Conservation (phyloP, 148 eudicot species). For the Dianthus caryophyllus region DNA sequence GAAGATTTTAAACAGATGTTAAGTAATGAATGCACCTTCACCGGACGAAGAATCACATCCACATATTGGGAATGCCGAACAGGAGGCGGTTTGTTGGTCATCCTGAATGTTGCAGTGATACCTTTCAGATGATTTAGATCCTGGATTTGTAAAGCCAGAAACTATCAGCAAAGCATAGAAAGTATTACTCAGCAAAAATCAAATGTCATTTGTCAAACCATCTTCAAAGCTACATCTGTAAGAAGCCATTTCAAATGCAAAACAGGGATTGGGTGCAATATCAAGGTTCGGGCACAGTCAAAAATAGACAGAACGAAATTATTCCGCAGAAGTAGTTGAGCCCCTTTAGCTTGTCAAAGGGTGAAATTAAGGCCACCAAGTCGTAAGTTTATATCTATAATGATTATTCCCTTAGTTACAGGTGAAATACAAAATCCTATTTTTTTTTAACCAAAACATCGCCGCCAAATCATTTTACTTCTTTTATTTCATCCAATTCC, state of each 20-base stretch:
- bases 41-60: slow-evolving; percentile 62
- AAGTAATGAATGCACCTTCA: slow-evolving; percentile 48
- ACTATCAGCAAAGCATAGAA: slow-evolving; percentile 10
- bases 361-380: no score
- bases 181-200: neutral
- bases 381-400: no score
- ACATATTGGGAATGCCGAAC: slow-evolving; percentile 84
- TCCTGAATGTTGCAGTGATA: slow-evolving; percentile 81
- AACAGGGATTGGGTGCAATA: neutral
- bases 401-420: no score
- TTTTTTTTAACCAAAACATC: no score
- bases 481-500: no score
- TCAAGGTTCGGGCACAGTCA: neutral
- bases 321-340: neutral
- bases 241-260: neutral
- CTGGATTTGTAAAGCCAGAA: slow-evolving; percentile 33
- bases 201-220: neutral
- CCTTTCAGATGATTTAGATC: slow-evolving; percentile 87
- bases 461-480: no score
- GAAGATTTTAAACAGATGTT: neutral
- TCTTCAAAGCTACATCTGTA: neutral
- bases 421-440: no score
- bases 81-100: slow-evolving; percentile 94
- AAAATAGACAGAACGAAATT: neutral
- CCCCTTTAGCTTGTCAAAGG: no score